These are phyloP conservation scores for Seiridium unicorne DNA, from an alignment of 2,329 filamentous ascomycete species.

Conservation along the genomic window DNA sequence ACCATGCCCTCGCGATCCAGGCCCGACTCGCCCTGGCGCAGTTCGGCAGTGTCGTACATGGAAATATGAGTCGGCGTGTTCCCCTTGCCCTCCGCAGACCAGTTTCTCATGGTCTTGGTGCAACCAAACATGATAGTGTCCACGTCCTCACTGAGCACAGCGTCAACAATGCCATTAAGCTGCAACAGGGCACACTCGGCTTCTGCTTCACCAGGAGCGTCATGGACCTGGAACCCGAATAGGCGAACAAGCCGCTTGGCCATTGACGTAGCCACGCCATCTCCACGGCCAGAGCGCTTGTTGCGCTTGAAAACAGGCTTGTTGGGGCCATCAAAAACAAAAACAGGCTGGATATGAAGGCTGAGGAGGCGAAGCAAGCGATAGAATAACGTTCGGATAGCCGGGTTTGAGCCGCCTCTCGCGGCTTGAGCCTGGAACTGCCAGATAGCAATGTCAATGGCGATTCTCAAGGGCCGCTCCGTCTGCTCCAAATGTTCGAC, in stretches of 20 bases:
- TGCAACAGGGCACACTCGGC: slow-evolving; percentile 92
- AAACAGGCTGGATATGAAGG: slow-evolving; percentile 80
- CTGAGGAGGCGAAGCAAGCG: slow-evolving; percentile 75
- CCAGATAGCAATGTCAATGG: slow-evolving; percentile 96
- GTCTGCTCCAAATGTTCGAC: slow-evolving; percentile 71
- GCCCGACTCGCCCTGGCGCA: slow-evolving; percentile 49
- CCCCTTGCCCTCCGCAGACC: slow-evolving; percentile 69
- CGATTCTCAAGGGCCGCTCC: slow-evolving; percentile 75
- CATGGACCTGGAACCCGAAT: slow-evolving; percentile 81
- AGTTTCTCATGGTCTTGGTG: slow-evolving; percentile 74
- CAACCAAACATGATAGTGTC: slow-evolving; percentile 98
- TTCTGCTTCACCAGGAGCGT: slow-evolving; percentile 92
- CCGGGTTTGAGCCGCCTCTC: slow-evolving; percentile 84
- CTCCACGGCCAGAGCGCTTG: slow-evolving; percentile 66
- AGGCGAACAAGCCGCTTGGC: slow-evolving; percentile 81
- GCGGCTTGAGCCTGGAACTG: slow-evolving; percentile 89
- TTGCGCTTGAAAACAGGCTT: slow-evolving; percentile 88
- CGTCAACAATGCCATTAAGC: slow-evolving; percentile 79
- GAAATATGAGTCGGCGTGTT: slow-evolving; percentile 82
- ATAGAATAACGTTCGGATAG: slow-evolving; percentile 89
- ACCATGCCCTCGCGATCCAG: slow-evolving; percentile 89
- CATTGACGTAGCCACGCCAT: slow-evolving; percentile 67
- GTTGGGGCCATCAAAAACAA: slow-evolving; percentile 85
- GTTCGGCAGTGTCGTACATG: slow-evolving; percentile 67
- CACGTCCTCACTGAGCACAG: slow-evolving; percentile 92